phyloP scores from a whole-genome alignment of 2,329 filamentous ascomycete genomes.

The Colletotrichum sublineola region DNA sequence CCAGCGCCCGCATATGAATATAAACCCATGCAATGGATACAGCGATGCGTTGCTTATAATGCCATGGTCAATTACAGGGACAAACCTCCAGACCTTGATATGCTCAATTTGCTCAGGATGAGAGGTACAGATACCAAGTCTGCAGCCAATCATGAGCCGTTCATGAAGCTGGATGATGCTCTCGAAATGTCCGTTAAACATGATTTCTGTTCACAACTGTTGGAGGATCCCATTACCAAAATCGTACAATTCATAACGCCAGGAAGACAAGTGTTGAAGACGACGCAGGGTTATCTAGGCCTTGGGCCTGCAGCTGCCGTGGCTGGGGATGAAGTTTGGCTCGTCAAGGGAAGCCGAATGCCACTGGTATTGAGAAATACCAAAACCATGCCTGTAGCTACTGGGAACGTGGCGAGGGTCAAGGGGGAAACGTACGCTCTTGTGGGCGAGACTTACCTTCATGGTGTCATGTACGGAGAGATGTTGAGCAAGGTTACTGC shows the following conservation, averaged over 20 bases:
- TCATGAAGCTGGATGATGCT: background rate
- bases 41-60: conserved; percentile 21
- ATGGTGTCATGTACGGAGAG: conserved; percentile 31
- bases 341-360: conserved; percentile 21
- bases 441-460: conserved; percentile 20
- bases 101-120: background rate
- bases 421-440: background rate
- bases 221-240: conserved; percentile 12
- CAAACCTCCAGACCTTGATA: background rate
- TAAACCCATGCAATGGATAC: background rate
- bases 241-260: conserved; percentile 4
- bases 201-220: background rate
- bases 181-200: background rate
- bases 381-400: background rate
- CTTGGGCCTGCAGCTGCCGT: background rate
- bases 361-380: conserved; percentile 14
- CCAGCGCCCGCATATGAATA: background rate
- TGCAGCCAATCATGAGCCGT: background rate
- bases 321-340: conserved; percentile 25
- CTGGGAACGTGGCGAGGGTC: too few relatives aligned
- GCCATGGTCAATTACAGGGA: background rate
- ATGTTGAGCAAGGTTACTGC: background rate
- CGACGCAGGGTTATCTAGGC: background rate
- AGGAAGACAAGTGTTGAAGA: conserved; percentile 9
- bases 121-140: background rate